Conservation (phyloP, 352 stramenopile species). For the Phytophthora palmivora region DNA sequence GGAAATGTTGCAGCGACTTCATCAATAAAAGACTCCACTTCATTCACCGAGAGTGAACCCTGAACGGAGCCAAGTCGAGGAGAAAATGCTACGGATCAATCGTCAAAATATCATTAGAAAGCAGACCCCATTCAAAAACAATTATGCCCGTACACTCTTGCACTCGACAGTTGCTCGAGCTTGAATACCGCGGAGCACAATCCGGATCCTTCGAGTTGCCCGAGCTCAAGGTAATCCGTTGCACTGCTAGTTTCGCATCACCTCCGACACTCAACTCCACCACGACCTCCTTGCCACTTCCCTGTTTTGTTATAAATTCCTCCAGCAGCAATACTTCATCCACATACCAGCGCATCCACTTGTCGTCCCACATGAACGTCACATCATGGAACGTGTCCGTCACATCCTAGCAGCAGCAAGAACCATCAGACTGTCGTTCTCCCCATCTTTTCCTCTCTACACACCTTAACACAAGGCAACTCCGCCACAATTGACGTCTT, state of each 20-base stretch:
- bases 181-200: constrained; percentile 43
- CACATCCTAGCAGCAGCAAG: constrained; percentile 32
- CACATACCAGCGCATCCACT: constrained; percentile 73
- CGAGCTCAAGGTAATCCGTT: constrained; percentile 36
- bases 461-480: constrained; percentile 50
- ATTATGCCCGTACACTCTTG: constrained; percentile 44
- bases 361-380: constrained; percentile 50
- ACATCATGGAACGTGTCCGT: constrained; percentile 38
- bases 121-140: not conserved
- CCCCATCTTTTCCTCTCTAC: not conserved
- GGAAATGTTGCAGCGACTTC: constrained; percentile 48
- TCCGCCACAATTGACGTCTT: constrained; percentile 43
- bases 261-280: constrained; percentile 37
- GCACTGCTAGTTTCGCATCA: constrained; percentile 19
- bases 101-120: constrained; percentile 1
- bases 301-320: constrained; percentile 35
- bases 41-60: constrained; percentile 65
- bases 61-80: constrained; percentile 67
- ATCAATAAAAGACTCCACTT: constrained; percentile 70
- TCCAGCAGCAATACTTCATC: constrained; percentile 58
- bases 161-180: constrained; percentile 47
- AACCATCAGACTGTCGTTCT: not conserved
- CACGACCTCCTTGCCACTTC: constrained; percentile 6
- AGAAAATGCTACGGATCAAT: constrained; percentile 37
- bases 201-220: constrained; percentile 37